phyloP scores from a whole-genome alignment of 2,329 filamentous ascomycete genomes.

The Westerdykella sp. region DNA sequence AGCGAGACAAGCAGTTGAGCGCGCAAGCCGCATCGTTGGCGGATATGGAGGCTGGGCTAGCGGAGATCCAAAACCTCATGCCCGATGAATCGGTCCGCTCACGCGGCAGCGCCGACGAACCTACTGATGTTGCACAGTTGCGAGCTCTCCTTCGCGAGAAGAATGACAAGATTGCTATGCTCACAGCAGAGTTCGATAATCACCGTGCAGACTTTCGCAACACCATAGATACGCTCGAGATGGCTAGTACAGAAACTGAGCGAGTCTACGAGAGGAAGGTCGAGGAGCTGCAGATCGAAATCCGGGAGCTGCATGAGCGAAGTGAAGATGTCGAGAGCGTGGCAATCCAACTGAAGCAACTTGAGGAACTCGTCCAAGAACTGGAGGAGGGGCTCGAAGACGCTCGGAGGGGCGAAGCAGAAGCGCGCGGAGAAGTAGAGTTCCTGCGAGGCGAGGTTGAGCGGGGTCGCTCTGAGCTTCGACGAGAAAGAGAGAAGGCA shows the following conservation, averaged over 20 bases:
- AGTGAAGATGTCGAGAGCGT: conserved; percentile 88
- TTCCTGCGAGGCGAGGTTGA: conserved; percentile 94
- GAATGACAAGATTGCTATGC: conserved; percentile 90
- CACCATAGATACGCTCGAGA: conserved; percentile 91
- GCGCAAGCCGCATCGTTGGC: conserved; percentile 76
- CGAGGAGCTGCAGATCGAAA: conserved; percentile 74
- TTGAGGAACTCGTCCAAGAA: conserved; percentile 94
- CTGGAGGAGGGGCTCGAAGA: conserved; percentile 95
- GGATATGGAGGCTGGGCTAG: conserved; percentile 84
- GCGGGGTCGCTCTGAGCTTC: conserved; percentile 77
- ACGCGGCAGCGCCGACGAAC: conserved; percentile 41
- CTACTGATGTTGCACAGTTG: conserved; percentile 66
- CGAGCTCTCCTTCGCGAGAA: conserved; percentile 83
- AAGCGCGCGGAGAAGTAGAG: conserved; percentile 91
- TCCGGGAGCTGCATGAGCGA: conserved; percentile 73
- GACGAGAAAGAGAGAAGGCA: conserved; percentile 79
- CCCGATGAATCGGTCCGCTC: conserved; percentile 45
- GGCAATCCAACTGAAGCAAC: conserved; percentile 82
- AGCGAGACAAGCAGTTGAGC: conserved; percentile 78
- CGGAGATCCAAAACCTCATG: conserved; percentile 72
- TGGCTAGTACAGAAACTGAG: conserved; percentile 92
- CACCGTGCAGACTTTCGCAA: conserved; percentile 94
- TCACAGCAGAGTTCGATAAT: conserved; percentile 90
- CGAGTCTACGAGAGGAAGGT: conserved; percentile 93
- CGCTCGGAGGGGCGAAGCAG: conserved; percentile 85